These are phyloP conservation scores for Pouteria campechiana DNA, from an alignment of 179 eudicot species.

Conservation along the genomic window DNA sequence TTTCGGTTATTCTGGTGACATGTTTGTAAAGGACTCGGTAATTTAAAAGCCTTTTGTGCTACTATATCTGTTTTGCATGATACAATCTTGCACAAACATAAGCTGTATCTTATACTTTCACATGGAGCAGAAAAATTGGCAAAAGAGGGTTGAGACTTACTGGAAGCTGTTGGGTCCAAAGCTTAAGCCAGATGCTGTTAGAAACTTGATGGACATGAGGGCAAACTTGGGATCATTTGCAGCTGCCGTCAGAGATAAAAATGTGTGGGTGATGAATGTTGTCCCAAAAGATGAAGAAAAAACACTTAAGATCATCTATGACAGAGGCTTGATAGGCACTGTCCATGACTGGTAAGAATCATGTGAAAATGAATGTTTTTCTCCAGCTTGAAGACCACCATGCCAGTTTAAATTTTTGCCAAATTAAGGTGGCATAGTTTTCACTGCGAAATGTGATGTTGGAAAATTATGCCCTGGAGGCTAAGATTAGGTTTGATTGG, in stretches of 20 bases:
- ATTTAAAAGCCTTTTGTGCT: constrained; percentile 1
- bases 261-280: constrained; percentile 96
- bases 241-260: constrained; percentile 82
- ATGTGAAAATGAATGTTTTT: no score
- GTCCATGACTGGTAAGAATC: constrained; percentile 90
- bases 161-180: constrained; percentile 77
- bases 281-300: constrained; percentile 91
- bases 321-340: constrained; percentile 89
- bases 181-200: constrained; percentile 57
- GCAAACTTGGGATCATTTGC: constrained; percentile 92
- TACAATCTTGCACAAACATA: not conserved
- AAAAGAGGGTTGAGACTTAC: constrained; percentile 68
- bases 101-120: constrained; percentile 4
- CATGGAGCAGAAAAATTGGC: constrained; percentile 90
- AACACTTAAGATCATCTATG: constrained; percentile 80
- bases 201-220: constrained; percentile 97
- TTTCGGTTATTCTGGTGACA: constrained; percentile 72
- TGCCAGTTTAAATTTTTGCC: no score
- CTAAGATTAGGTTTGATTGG: no score
- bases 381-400: no score
- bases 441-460: no score
- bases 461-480: no score
- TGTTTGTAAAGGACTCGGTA: constrained; percentile 90
- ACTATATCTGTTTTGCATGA: not conserved
- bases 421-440: no score